Conservation (phyloP, 345 rosid genomes). For the Gossypium herbaceum region DNA sequence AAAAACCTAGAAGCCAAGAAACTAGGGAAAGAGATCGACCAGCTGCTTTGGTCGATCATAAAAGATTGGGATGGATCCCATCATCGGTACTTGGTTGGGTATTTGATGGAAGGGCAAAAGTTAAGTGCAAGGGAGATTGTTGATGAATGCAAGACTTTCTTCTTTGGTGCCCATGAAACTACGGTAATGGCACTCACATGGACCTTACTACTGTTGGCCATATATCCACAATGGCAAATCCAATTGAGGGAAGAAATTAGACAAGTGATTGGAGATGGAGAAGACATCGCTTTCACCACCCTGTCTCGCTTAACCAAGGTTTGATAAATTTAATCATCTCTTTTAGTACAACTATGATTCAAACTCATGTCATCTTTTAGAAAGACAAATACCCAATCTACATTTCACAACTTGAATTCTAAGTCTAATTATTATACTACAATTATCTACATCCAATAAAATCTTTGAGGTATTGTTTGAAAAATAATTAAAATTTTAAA, state of each 20-base stretch:
- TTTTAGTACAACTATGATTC: no score
- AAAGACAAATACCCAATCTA: no score
- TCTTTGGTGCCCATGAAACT: constrained; percentile 93
- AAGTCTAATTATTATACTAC: no score
- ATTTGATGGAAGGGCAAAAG: constrained; percentile 43
- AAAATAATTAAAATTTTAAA: no score
- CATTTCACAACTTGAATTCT: no score
- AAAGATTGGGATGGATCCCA: constrained; percentile 13
- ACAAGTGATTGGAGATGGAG: constrained; percentile 52
- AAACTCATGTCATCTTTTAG: no score
- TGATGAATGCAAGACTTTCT: constrained; percentile 94
- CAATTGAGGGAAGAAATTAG: constrained; percentile 72
- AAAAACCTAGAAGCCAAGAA: constrained; percentile 46
- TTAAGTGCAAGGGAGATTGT: constrained; percentile 62
- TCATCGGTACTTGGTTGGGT: constrained; percentile 51
- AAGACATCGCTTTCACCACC: constrained; percentile 47
- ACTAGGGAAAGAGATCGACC: constrained; percentile 73
- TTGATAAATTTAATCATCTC: no score
- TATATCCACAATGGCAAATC: constrained; percentile 75
- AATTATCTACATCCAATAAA: no score
- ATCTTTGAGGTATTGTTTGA: no score
- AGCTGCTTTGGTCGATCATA: constrained; percentile 53
- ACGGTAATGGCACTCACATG: constrained; percentile 80
- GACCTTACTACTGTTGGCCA: constrained; percentile 83
- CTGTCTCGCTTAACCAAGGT: constrained; percentile 84